Conservation (phyloP, 345 rosid genomes). For the Mercurialis annua region DNA sequence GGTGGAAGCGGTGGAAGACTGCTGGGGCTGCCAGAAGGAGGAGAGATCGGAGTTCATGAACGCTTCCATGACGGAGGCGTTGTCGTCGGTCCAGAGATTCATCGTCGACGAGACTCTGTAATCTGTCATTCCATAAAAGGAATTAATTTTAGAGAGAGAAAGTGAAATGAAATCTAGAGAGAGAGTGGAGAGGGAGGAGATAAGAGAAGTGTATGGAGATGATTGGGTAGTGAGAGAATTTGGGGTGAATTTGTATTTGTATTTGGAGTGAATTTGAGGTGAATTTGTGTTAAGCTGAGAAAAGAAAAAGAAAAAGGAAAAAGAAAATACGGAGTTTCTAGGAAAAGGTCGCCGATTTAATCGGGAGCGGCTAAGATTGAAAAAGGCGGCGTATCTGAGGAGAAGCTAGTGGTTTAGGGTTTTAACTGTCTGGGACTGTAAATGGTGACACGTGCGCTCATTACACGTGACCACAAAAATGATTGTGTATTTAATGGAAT, state of each 20-base stretch:
- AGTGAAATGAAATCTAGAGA: neutral
- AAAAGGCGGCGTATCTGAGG: conserved; percentile 18
- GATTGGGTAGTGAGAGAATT: neutral
- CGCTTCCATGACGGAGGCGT: conserved; percentile 90
- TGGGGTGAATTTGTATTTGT: conserved; percentile 36
- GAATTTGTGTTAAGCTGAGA: conserved; percentile 8
- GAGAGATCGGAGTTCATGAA: conserved; percentile 83
- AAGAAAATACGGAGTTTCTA: conserved; percentile 22
- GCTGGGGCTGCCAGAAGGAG: conserved; percentile 62
- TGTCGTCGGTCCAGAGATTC: conserved; percentile 89
- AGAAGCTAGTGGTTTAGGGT: neutral
- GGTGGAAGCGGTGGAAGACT: conserved; percentile 35
- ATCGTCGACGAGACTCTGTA: conserved; percentile 47
- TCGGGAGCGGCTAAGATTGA: conserved; percentile 14
- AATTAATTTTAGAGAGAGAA: neutral
- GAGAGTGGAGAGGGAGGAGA: neutral
- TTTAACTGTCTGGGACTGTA: too few relatives aligned
- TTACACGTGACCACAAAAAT: too few relatives aligned
- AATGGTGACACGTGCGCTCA: too few relatives aligned
- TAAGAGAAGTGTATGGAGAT: neutral
- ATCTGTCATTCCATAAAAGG: conserved; percentile 41
- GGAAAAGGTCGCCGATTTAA: conserved; percentile 30
- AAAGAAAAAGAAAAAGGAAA: neutral
- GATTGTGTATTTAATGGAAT: too few relatives aligned
- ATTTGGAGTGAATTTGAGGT: conserved; percentile 40